Base-by-base conservation (phyloP, 306 rosid genomes). In the Quercus robur region DNA sequence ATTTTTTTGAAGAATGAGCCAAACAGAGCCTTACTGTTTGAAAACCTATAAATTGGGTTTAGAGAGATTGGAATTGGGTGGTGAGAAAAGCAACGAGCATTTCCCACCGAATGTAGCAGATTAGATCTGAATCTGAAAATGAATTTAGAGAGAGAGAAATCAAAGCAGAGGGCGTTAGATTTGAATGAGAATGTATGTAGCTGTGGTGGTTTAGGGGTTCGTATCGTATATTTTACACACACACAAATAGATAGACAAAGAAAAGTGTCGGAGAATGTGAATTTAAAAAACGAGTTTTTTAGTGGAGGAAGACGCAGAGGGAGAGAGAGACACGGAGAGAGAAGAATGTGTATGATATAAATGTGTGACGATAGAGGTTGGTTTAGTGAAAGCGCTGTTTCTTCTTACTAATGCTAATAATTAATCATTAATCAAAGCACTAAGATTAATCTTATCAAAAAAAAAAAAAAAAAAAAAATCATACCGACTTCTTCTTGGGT, bases 1-100 rank as follows among this genome's bases (percentile, higher is more conserved):
- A 94, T 94, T 82, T 82, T 59, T 6, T 75, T 5, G 20, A 64
- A 56, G 73, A 63, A 75, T 46, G 73, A 77, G 52, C 57, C 33
- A 49, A 82, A 44, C 20, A 55, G 62, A 56, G 76, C 31, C 23
- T 74, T 51, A 33, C 0, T 41, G 46, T 2, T 8, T 2, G 46
- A 41, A 41, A 41, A 41, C 46, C 11, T 41, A 41, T 11, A 81
- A 74, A 49, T 81, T 79, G 59, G 71, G 85, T 75, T 80, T 56
- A 79, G 25, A 62, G 77, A 7, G 56, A 33, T 33, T 19, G 44
- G 23, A 28, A 41, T 7, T 41, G 46, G 46, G 3, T 41, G 11
- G 46, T 4, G 21, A 66, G 71, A 66, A 33, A 75, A 81, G 57
- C 76, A 69, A 63, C 73, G 55, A 72, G 86, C 78, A 82, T 81